Evolutionary conservation across 257 asterid genomes (phyloP).

Genomic region (Gentiana straminea): DNA sequence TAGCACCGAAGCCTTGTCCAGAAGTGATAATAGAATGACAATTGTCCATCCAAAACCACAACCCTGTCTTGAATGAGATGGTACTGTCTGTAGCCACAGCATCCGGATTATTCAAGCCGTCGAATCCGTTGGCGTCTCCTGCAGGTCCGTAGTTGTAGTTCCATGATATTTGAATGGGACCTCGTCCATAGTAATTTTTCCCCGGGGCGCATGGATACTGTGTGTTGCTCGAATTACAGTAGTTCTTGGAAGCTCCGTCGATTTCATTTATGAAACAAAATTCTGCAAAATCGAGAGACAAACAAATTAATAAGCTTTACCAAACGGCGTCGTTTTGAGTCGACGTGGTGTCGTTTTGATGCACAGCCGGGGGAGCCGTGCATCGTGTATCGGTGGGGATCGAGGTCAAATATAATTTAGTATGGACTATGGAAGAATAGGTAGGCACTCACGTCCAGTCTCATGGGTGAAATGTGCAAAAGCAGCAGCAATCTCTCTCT

Average conservation of each 20-base stretch:
- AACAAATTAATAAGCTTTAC: too few relatives aligned
- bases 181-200: conserved; percentile 8
- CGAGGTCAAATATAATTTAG: too few relatives aligned
- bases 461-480: too few relatives aligned
- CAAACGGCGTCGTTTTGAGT: too few relatives aligned
- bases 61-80: conserved; percentile 8
- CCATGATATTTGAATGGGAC: conserved; percentile 8
- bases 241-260: conserved; percentile 1
- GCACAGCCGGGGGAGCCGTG: too few relatives aligned
- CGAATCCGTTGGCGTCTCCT: conserved; percentile 2
- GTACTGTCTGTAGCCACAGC: not conserved
- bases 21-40: conserved; percentile 6
- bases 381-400: too few relatives aligned
- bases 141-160: conserved; percentile 10
- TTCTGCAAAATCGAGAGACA: too few relatives aligned
- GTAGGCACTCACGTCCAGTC: too few relatives aligned
- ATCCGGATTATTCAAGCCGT: conserved; percentile 4
- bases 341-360: too few relatives aligned
- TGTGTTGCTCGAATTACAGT: conserved; percentile 5
- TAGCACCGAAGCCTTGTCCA: conserved; percentile 6
- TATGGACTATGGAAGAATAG: too few relatives aligned
- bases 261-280: conserved; percentile 7
- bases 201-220: conserved; percentile 8
- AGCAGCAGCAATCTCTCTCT: too few relatives aligned
- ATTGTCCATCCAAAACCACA: conserved; percentile 13